phyloP scores from a whole-genome alignment of 139 green algal species.

The Micromonas pusilla region DNA sequence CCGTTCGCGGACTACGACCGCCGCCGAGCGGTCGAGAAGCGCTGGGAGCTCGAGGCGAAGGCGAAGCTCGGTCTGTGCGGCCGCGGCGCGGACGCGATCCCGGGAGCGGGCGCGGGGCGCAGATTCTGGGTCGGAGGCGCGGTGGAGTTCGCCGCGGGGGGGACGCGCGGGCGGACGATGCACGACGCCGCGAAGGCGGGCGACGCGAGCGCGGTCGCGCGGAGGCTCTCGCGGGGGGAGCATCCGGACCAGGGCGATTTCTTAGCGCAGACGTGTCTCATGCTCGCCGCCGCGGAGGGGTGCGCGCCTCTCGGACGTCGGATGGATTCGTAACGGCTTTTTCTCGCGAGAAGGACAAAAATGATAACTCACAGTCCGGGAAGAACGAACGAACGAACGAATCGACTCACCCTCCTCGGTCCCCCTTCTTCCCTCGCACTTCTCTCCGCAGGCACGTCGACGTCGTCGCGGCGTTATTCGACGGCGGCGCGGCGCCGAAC shows the following conservation, averaged over 20 bases:
- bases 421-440: no score
- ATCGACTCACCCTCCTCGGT: no score
- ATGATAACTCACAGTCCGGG: no score
- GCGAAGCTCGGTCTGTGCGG: neutral
- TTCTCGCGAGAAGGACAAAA: no score
- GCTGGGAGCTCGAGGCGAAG: no score
- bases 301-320: no score
- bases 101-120: no score
- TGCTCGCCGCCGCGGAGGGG: no score
- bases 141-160: neutral
- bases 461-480: neutral
- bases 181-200: neutral
- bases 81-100: neutral
- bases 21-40: neutral
- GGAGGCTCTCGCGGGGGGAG: neutral
- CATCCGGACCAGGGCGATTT: neutral
- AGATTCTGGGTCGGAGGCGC: neutral
- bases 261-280: neutral
- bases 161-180: neutral
- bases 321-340: no score
- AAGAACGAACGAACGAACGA: no score
- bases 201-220: neutral
- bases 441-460: no score
- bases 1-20: neutral
- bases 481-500: neutral